Percentiles rank a stretch among this genome's conserved stretches.
phyloP scores from a whole-genome alignment of 768 basidiomycete species.

The Russula emetica region DNA sequence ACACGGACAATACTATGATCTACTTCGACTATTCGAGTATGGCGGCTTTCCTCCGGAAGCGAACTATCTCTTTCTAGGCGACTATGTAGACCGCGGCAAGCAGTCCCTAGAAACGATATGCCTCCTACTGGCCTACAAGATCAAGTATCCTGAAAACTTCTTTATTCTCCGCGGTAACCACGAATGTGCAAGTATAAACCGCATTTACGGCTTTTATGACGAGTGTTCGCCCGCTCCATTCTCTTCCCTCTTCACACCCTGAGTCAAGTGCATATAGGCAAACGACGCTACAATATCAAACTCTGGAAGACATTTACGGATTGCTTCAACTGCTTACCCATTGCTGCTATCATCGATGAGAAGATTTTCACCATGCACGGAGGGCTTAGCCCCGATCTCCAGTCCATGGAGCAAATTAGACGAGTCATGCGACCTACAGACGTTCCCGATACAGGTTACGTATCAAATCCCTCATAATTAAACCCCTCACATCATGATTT shows the following conservation, averaged over 20 bases:
- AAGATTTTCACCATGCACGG: conserved; percentile 99
- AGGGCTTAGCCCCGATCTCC: conserved; percentile 92
- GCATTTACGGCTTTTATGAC: conserved; percentile 99
- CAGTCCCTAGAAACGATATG: conserved; percentile 99
- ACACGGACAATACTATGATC: conserved; percentile 99
- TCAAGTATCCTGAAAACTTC: conserved; percentile 99
- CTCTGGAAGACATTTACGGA: conserved; percentile 99
- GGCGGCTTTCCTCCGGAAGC: conserved; percentile 99
- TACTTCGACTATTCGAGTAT: conserved; percentile 96
- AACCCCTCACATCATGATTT: background rate
- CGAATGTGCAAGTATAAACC: conserved; percentile 98
- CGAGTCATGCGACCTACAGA: conserved; percentile 99
- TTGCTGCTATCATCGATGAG: conserved; percentile 99
- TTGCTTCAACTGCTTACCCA: conserved; percentile 99
- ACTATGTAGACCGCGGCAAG: conserved; percentile 99
- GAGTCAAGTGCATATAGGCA: conserved; percentile 54
- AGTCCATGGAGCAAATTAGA: conserved; percentile 99
- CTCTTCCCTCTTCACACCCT: conserved; percentile 9
- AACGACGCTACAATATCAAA: conserved; percentile 99
- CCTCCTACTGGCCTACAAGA: conserved; percentile 98
- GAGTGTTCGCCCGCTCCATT: conserved; percentile 67
- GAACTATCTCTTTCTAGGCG: conserved; percentile 99
- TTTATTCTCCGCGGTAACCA: conserved; percentile 99
- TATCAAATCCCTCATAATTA: conserved; percentile 11
- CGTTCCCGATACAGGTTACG: conserved; percentile 90